Conservation (phyloP, 768 basidiomycete species). For the Suillus brevipes region DNA sequence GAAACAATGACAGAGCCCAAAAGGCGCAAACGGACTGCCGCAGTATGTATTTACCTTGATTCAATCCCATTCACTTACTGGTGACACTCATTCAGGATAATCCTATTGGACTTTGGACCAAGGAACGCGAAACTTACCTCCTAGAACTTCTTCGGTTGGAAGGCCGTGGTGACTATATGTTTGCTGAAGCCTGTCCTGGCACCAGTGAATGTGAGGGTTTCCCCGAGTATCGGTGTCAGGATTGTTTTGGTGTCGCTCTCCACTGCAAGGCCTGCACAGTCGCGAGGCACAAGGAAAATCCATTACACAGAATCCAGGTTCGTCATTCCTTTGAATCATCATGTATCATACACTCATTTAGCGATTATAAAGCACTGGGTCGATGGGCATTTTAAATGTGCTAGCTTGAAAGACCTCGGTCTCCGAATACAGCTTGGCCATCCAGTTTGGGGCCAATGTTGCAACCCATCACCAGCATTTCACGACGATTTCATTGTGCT, state of each 20-base stretch:
- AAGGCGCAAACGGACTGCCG: neutral
- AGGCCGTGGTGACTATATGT: conserved; percentile 10
- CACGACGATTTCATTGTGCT: no score
- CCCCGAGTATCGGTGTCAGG: no score
- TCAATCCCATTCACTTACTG: neutral
- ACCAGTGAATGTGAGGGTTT: no score
- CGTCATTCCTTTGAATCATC: neutral
- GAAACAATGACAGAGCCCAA: neutral
- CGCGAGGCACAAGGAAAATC: conserved; percentile 6
- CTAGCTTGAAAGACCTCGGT: no score
- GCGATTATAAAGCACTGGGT: conserved; percentile 17
- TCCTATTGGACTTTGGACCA: neutral
- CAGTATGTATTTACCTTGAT: neutral
- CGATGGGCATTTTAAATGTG: no score
- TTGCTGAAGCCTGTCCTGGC: neutral
- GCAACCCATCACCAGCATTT: no score
- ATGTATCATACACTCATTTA: neutral
- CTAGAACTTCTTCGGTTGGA: conserved; percentile 10
- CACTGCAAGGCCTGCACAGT: no score
- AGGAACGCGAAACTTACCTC: conserved; percentile 4
- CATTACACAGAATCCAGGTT: conserved; percentile 20
- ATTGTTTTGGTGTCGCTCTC: no score
- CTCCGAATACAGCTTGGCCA: no score
- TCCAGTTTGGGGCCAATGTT: no score
- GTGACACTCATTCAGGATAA: neutral